Percentiles rank a stretch among this genome's conserved stretches.
Evolutionary conservation across 495 filamentous ascomycete genomes (phyloP).

Genomic region (Evernia prunastri): DNA sequence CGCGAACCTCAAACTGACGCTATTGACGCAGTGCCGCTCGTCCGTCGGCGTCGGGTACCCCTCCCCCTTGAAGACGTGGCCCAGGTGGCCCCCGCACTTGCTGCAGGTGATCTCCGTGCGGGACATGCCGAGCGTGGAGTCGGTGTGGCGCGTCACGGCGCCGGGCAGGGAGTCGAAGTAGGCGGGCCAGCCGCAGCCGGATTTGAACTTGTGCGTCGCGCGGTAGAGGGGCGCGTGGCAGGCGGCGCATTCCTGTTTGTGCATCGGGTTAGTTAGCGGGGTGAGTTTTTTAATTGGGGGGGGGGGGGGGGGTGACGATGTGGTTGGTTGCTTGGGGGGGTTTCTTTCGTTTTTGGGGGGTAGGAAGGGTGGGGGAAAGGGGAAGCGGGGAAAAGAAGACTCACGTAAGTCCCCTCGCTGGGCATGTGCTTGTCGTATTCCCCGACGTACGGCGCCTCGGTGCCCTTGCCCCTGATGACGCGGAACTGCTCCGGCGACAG

Average conservation of each 20-base stretch:
- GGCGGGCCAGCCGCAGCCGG: conserved; percentile 94
- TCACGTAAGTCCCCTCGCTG: conserved; percentile 47
- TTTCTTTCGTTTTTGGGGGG: background rate
- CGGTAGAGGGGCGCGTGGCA: conserved; percentile 86
- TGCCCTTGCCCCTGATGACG: conserved; percentile 83
- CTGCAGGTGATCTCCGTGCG: conserved; percentile 89
- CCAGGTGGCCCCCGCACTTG: conserved; percentile 91
- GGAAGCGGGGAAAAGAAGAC: no score
- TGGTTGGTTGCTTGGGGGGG: no score
- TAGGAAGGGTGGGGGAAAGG: background rate
- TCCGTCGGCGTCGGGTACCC: conserved; percentile 85
- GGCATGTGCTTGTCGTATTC: conserved; percentile 82
- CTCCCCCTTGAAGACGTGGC: conserved; percentile 97
- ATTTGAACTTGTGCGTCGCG: conserved; percentile 88
- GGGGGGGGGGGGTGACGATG: background rate
- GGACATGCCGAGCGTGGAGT: conserved; percentile 71
- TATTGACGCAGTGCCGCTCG: conserved; percentile 96
- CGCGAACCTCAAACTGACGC: conserved; percentile 77
- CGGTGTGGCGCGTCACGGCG: conserved; percentile 73
- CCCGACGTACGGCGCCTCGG: conserved; percentile 71
- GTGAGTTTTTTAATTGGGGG: no score
- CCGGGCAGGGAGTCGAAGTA: conserved; percentile 93
- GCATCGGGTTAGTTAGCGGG: no score
- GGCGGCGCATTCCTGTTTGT: conserved; percentile 78
- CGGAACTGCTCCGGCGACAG: conserved; percentile 83